Conservation (phyloP, 1,139 yeast species). For the Candida sp. region DNA sequence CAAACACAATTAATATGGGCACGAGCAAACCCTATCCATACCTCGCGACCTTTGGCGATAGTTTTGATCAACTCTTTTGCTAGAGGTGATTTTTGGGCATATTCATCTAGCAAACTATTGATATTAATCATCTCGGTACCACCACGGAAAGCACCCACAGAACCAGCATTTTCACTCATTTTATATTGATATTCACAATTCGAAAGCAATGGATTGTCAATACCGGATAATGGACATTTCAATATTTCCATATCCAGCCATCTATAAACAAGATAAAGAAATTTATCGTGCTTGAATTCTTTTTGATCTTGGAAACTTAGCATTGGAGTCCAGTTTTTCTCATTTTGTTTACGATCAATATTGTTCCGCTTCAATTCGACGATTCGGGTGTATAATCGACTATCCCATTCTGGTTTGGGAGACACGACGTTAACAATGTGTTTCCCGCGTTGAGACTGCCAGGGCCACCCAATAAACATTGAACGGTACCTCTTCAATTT, state of each 20-base stretch:
- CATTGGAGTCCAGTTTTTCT: slow-evolving; percentile 47
- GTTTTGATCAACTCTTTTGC: slow-evolving; percentile 9
- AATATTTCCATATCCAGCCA: slow-evolving; percentile 36
- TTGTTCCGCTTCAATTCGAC: slow-evolving; percentile 22
- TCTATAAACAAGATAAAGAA: slow-evolving; percentile 30
- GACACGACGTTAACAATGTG: slow-evolving; percentile 19
- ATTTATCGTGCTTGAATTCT: slow-evolving; percentile 20
- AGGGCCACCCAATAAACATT: slow-evolving; percentile 29
- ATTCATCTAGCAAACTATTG: slow-evolving; percentile 14
- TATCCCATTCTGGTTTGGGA: slow-evolving; percentile 13
- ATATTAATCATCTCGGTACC: slow-evolving; percentile 33
- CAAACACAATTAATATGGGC: slow-evolving; percentile 39
- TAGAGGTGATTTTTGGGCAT: slow-evolving; percentile 3
- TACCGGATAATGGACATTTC: slow-evolving; percentile 24
- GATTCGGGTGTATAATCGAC: slow-evolving; percentile 17
- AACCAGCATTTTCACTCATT: slow-evolving; percentile 11
- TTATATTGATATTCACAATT: slow-evolving; percentile 26
- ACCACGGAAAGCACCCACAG: slow-evolving; percentile 35
- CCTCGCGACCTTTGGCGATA: slow-evolving; percentile 17
- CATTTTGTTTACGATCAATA: slow-evolving; percentile 12
- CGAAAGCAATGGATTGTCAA: slow-evolving; percentile 20
- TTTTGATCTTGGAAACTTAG: slow-evolving; percentile 20
- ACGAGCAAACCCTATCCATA: slow-evolving; percentile 37
- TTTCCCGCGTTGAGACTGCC: slow-evolving; percentile 28
- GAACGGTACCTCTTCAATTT: slow-evolving; percentile 15